Base-by-base conservation (phyloP, 306 rosid genomes). In the Cucurbita pepo region DNA sequence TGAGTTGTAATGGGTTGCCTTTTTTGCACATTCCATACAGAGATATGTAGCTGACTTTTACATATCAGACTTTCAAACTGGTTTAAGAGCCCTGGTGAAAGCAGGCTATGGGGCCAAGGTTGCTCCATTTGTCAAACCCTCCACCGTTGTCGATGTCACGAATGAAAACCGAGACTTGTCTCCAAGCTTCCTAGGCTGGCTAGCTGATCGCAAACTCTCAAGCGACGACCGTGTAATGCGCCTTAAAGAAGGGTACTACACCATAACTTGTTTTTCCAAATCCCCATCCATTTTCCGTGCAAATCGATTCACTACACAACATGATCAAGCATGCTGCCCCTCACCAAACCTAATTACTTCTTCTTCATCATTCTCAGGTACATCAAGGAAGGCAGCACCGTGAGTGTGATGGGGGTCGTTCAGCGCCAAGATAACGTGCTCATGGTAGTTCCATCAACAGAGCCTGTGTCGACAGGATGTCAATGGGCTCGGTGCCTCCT, bases 341-440 rank as follows among this genome's bases (percentile, higher is more conserved):
- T 37, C 12, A 69, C 9, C 14, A 50, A 30, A 50, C 16, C 25
- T 50, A 2, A 12, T 4, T 15, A 3, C 45, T 25, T 0, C 45
- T 25, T 0, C 1, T 25, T 51, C 25, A 30, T 22, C 72, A 67
- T 67, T 75, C 0, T 64, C 67, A 95, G 99, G 78, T 88, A 95
- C 83, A 84, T 95, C 76, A 91, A 91, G 82, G 99, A 95, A 85
- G 99, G 99, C 36, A 91, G 91, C 84, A 95, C 96, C 0, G 96
- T 95, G 7, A 95, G 99, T 76, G 97, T 95, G 76, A 88, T 89
- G 96, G 99, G 99, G 51, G 85, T 95, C 11, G 99, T 95, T 50
- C 87, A 89, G 0, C 86, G 97, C 58, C 99, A 95, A 6, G 99
- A 95, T 54, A 95, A 95, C 12, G 89, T 91, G 78, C 88, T 91